A percentile compares a stretch with the other conserved stretches of the same genome.
These are phyloP conservation scores for Podospora pseudoanserina DNA, from an alignment of 495 filamentous ascomycete species.

Conservation along the genomic window DNA sequence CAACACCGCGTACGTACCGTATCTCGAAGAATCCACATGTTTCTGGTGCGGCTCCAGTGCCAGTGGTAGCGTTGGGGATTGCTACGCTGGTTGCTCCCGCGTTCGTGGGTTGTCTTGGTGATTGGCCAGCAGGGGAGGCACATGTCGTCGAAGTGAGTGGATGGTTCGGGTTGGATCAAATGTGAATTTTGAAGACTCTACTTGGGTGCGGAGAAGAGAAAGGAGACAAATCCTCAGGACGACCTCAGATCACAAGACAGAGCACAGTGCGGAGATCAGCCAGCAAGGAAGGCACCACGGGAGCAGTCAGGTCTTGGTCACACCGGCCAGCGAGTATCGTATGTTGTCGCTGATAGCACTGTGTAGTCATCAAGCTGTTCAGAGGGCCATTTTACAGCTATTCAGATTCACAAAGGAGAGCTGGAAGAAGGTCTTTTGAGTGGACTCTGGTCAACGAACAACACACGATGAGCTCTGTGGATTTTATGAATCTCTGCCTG, in stretches of 20 bases:
- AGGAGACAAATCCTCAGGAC: neutral
- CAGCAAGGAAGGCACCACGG: neutral
- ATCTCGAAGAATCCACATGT: slow-evolving; percentile 27
- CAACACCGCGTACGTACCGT: slow-evolving; percentile 17
- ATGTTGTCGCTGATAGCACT: no score
- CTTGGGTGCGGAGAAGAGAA: neutral
- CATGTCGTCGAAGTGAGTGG: slow-evolving; percentile 23
- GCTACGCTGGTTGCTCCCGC: slow-evolving; percentile 17
- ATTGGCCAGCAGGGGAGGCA: slow-evolving; percentile 46
- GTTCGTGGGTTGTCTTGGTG: slow-evolving; percentile 40
- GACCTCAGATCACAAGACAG: neutral
- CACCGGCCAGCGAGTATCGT: no score
- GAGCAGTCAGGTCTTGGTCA: neutral
- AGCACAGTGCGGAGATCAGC: neutral
- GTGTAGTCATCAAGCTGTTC: neutral
- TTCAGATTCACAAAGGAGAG: no score
- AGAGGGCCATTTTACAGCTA: no score
- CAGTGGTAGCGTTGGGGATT: neutral
- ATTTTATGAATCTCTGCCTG: no score
- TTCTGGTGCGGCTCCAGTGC: neutral
- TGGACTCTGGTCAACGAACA: no score
- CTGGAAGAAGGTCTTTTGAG: no score
- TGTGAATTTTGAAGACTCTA: neutral
- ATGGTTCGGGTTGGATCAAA: neutral
- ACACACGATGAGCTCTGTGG: no score